These are phyloP conservation scores for Cercospora nicotianae DNA, from an alignment of 2,329 filamentous ascomycete species.

Conservation along the genomic window DNA sequence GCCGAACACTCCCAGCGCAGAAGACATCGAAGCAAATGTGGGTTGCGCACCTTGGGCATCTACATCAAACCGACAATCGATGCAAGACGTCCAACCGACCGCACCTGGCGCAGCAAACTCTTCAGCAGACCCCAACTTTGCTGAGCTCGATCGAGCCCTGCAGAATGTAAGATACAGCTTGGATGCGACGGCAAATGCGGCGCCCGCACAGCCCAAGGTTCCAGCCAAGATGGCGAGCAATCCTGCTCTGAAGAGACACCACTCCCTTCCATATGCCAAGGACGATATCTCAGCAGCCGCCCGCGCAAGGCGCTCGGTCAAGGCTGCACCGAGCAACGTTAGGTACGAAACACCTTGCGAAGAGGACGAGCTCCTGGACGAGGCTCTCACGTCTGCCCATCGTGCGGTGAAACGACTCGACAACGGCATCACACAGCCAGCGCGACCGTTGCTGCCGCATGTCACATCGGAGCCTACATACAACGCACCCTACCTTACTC, in stretches of 20 bases:
- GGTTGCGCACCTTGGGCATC: constrained; percentile 82
- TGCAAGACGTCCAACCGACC: constrained; percentile 57
- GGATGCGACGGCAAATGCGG: constrained; percentile 44
- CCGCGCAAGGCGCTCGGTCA: constrained; percentile 74
- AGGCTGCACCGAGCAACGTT: constrained; percentile 61
- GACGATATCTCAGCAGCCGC: constrained; percentile 67
- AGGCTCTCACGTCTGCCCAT: constrained; percentile 76
- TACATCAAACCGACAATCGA: constrained; percentile 69
- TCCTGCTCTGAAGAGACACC: constrained; percentile 51
- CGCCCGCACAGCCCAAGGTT: constrained; percentile 38
- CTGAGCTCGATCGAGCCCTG: constrained; percentile 61
- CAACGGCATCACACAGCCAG: constrained; percentile 39
- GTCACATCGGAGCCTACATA: constrained; percentile 65
- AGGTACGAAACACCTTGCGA: constrained; percentile 94
- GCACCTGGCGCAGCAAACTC: constrained; percentile 47
- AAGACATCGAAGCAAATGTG: constrained; percentile 89
- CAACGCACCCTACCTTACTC: constrained; percentile 61
- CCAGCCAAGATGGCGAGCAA: constrained; percentile 45
- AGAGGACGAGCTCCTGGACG: constrained; percentile 92
- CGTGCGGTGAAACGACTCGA: constrained; percentile 72
- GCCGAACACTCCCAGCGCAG: constrained; percentile 72
- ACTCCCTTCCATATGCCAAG: constrained; percentile 46
- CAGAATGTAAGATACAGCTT: constrained; percentile 61
- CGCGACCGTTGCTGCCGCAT: constrained; percentile 57
- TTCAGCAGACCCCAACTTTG: constrained; percentile 53